phyloP scores from a whole-genome alignment of 805 yeast genomes.

The Nakazawaea wyomingensis region DNA sequence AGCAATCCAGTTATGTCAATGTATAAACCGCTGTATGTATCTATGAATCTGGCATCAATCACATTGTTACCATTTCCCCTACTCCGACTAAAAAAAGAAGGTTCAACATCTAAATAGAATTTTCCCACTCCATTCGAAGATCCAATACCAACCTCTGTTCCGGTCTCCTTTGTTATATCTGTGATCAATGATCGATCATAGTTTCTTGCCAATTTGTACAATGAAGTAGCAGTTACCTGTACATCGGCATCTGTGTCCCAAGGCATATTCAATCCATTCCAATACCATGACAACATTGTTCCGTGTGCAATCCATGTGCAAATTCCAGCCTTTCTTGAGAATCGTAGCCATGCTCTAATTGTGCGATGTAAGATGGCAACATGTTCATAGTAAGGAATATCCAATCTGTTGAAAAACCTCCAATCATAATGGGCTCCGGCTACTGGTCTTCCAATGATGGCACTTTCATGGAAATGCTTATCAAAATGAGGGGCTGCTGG shows the following conservation, averaged over 20 bases:
- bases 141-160: constrained; percentile 1
- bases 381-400: constrained; percentile 34
- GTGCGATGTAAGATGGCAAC: constrained; percentile 39
- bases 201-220: constrained; percentile 39
- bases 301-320: constrained; percentile 67
- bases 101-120: constrained; percentile 43
- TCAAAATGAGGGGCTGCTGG: constrained; percentile 10
- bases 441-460: constrained; percentile 13
- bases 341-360: constrained; percentile 47
- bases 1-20: constrained; percentile 64
- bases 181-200: constrained; percentile 45
- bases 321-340: constrained; percentile 39
- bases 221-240: constrained; percentile 48
- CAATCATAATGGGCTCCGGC: constrained; percentile 44
- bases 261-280: constrained; percentile 58
- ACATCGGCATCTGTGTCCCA: constrained; percentile 70
- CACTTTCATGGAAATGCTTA: constrained; percentile 36
- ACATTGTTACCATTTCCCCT: constrained; percentile 50
- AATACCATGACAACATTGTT: constrained; percentile 55
- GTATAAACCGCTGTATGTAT: constrained; percentile 57
- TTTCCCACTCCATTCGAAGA: constrained; percentile 40
- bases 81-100: constrained; percentile 44
- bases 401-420: constrained; percentile 46
- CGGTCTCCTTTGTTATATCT: constrained; percentile 24
- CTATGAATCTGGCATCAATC: constrained; percentile 65